Evolutionary conservation across 495 filamentous ascomycete species (phyloP).

Genomic region (Articulospora tetracladia): DNA sequence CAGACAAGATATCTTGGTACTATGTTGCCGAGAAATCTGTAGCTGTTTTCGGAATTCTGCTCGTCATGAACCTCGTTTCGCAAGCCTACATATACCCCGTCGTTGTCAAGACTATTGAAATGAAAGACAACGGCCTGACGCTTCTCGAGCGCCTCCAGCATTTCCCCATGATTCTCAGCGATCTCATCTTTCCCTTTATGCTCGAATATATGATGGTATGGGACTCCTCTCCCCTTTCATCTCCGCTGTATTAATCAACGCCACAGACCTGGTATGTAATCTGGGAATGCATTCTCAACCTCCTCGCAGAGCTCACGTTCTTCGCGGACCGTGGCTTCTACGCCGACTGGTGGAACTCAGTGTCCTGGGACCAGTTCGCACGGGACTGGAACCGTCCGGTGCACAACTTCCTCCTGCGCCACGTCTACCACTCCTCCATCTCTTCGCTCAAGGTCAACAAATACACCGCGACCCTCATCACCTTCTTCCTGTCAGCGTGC

Average conservation of each 20-base stretch:
- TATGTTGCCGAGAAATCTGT: constrained; percentile 67
- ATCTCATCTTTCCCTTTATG: constrained; percentile 71
- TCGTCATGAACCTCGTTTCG: constrained; percentile 57
- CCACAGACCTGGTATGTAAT: constrained; percentile 64
- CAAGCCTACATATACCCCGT: constrained; percentile 51
- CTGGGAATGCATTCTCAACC: constrained; percentile 77
- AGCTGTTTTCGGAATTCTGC: constrained; percentile 65
- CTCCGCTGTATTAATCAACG: constrained; percentile 6
- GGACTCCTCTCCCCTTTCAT: neutral
- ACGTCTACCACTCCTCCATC: constrained; percentile 73
- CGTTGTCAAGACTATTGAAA: constrained; percentile 57
- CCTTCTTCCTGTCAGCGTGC: constrained; percentile 65
- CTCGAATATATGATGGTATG: constrained; percentile 61
- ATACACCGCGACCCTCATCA: constrained; percentile 66
- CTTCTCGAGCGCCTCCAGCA: constrained; percentile 53
- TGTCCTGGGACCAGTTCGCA: constrained; percentile 65
- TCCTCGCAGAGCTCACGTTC: constrained; percentile 65
- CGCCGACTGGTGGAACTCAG: constrained; percentile 51
- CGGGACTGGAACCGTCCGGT: constrained; percentile 54
- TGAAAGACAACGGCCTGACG: constrained; percentile 60
- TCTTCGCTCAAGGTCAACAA: constrained; percentile 64
- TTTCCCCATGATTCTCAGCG: constrained; percentile 66
- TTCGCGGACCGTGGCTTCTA: constrained; percentile 81
- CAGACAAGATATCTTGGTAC: constrained; percentile 61
- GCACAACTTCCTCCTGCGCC: constrained; percentile 44